Evolutionary conservation across 768 basidiomycete genomes (phyloP), one percentile per base, ranked within the genome.

Genomic region (Boletus rubropictus): DNA sequence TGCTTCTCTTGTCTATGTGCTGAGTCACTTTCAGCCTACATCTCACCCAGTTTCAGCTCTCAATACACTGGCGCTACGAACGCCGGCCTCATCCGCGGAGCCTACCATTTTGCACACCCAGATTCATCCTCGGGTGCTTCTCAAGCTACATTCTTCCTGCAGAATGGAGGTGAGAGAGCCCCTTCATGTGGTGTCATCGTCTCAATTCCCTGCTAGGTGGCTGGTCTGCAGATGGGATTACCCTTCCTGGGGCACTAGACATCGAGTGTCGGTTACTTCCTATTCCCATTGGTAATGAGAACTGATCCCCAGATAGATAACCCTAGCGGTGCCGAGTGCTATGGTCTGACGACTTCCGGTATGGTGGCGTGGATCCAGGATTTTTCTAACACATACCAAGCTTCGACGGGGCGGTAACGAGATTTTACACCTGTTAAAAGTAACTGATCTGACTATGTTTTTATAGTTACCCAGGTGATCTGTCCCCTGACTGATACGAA

Each of bases 311-410:
- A 14, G 4, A 36, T 47, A 83, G 79, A 78, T 48, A 77, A 76
- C 56, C 75, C 79, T 6, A 61, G 62, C 53, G 77, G 76, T 21
- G 69, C 68, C 6, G 67, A 67, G 37, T 84, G 81, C 62, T 83
- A 80, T 51, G 81, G 73, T 12, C 54, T 79, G 56, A 74, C 70
- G 40, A 62, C 72, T 7, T 53, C 79, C 4, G 59, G 68, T 5
- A 83, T 85, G 81, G 80, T 81, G n/a, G 57, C 72, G 12, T 84
- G 82, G 81, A 71, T 86, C 41, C 48, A 62, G 27, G 77, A 78
- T 57, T 85, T 85, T 65, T 81, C 81, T 2, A 61, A 73, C 56
- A 82, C 82, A 0, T 84, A 82, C 54, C 55, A 79, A 12, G 47
- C 74, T 12, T 48, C 56, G 11, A 79, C 77, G 7, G 66, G 68